phyloP scores from a whole-genome alignment of 257 asterid genomes.

The Mentha longifolia region DNA sequence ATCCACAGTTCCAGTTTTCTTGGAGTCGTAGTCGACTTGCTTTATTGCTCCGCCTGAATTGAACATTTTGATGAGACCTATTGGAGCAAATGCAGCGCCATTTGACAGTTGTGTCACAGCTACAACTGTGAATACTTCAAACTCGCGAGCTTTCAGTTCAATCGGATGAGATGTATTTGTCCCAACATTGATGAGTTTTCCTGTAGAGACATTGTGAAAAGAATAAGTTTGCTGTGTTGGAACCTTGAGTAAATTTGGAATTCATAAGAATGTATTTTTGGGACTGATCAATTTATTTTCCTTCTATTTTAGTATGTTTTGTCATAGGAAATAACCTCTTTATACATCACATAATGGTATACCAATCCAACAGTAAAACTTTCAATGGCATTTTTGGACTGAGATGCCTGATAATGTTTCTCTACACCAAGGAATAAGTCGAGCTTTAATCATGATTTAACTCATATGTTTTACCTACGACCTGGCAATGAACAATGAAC shows the following conservation, averaged over 20 bases:
- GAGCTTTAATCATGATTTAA: neutral
- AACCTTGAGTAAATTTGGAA: neutral
- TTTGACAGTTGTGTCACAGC: conserved; percentile 55
- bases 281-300: neutral
- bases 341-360: neutral
- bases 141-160: conserved; percentile 58
- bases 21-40: conserved; percentile 49
- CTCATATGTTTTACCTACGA: neutral
- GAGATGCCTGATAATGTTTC: neutral
- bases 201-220: conserved; percentile 38
- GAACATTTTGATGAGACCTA: conserved; percentile 83
- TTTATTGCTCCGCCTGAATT: conserved; percentile 85
- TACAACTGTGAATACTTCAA: conserved; percentile 65
- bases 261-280: neutral
- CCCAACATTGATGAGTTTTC: conserved; percentile 50
- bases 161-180: conserved; percentile 49
- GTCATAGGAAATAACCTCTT: neutral
- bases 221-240: neutral
- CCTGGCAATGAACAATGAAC: neutral
- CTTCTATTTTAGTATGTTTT: neutral
- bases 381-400: neutral
- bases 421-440: neutral
- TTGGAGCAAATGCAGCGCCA: conserved; percentile 65
- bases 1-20: conserved; percentile 41
- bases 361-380: neutral